Percentiles rank a stretch among this genome's conserved stretches.
Conservation (phyloP, 2,329 filamentous ascomycete genomes). For the Teratosphaeriaceae sp. region DNA sequence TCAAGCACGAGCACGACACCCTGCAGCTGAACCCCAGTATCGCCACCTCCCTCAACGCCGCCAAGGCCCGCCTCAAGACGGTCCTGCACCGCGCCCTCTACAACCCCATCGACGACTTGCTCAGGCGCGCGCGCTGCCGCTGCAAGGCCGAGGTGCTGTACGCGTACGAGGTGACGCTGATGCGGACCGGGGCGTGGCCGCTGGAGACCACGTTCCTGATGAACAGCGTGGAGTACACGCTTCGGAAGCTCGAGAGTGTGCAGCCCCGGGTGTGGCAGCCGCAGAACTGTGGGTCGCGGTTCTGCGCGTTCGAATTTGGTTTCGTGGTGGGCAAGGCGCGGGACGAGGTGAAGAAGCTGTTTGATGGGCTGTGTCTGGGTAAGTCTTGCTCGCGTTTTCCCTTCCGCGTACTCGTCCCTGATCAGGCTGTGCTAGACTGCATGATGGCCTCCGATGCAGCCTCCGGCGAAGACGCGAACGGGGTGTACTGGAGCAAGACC, state of each 20-base stretch:
- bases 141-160: conserved; percentile 11
- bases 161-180: conserved; percentile 13
- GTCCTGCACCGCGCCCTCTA: conserved; percentile 15
- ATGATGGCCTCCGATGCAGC: conserved; percentile 17
- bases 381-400: conserved; percentile 1
- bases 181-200: conserved; percentile 13
- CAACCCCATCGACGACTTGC: conserved; percentile 9
- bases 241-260: conserved; percentile 5
- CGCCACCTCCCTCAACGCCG: conserved; percentile 11
- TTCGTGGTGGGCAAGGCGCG: conserved; percentile 4
- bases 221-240: conserved; percentile 7
- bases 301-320: conserved; percentile 10
- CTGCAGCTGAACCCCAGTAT: conserved; percentile 5
- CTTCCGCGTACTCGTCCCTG: too few relatives aligned
- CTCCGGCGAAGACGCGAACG: conserved; percentile 11
- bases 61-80: conserved; percentile 15
- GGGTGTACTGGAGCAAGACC: conserved; percentile 20
- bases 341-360: conserved; percentile 11
- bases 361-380: conserved; percentile 27
- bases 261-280: conserved; percentile 1
- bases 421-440: conserved; percentile 23
- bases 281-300: conserved; percentile 5
- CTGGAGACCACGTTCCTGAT: conserved; percentile 10
- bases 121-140: conserved; percentile 6
- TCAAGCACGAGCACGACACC: neutral